phyloP scores from a whole-genome alignment of 1,284 basidiomycete genomes.

The Papiliotrema fonsecae region DNA sequence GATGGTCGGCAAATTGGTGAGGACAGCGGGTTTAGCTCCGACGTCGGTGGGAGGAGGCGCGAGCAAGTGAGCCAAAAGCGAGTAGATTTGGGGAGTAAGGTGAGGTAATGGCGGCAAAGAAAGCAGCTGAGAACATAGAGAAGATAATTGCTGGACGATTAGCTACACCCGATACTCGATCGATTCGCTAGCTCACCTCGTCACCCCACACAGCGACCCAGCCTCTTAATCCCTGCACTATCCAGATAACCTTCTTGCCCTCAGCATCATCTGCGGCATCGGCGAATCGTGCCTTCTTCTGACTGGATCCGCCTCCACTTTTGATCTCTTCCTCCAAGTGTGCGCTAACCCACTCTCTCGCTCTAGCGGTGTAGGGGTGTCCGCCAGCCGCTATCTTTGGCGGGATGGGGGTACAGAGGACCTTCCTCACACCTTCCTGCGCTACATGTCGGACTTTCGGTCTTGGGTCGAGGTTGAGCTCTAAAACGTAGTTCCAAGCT shows the following conservation, averaged over 20 bases:
- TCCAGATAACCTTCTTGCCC: constrained; percentile 69
- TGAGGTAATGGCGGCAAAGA: constrained; percentile 75
- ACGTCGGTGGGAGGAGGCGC: constrained; percentile 47
- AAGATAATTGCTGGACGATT: constrained; percentile 59
- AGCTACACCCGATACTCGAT: background rate
- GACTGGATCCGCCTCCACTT: constrained; percentile 52
- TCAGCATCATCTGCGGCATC: constrained; percentile 52
- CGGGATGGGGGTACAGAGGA: constrained; percentile 67
- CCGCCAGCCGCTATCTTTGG: constrained; percentile 56
- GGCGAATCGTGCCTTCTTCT: constrained; percentile 59
- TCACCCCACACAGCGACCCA: constrained; percentile 60
- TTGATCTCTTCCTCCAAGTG: constrained; percentile 64
- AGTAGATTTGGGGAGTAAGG: constrained; percentile 75
- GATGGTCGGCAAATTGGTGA: constrained; percentile 59
- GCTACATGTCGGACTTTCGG: constrained; percentile 93
- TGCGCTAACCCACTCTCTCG: constrained; percentile 72
- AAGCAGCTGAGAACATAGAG: constrained; percentile 65
- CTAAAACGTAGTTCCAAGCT: constrained; percentile 68
- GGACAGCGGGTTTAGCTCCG: constrained; percentile 32
- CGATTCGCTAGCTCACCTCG: constrained; percentile 51
- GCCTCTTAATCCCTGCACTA: constrained; percentile 63
- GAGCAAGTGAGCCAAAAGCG: constrained; percentile 70
- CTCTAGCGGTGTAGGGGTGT: constrained; percentile 75
- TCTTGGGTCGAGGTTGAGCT: constrained; percentile 76
- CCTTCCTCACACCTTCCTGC: constrained; percentile 73